Evolutionary conservation across 2,329 filamentous ascomycete species (phyloP), one percentile per base, ranked within the genome.

Genomic region (Teratosphaeriaceae sp.): DNA sequence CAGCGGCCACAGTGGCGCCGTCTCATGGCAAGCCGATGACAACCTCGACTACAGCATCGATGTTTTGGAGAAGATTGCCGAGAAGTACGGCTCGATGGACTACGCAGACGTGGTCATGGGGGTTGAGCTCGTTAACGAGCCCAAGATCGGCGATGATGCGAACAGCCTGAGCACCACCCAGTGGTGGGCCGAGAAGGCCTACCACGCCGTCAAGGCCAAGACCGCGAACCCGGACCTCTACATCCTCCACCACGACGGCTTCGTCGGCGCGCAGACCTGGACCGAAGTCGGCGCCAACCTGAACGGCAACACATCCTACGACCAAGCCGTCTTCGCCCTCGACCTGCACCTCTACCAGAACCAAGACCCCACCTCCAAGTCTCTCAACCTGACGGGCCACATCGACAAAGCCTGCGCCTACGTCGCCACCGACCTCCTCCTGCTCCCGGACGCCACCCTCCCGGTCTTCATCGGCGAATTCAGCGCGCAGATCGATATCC

Each of bases 331-430:
- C 26, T 68, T 71, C 42, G 66, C 63, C 27, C 51, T 71, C 31
- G 68, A 70, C 42, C 64, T 61, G 0, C 69, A 70, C 42, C 64
- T 70, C 38, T 71, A 70, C 49, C 68, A 71, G 51, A 65, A 71
- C 46, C 65, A 66, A 45, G 62, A 58, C 4, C 47, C 58, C 3
- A 55, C 42, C 3, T 63, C 69, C 47, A 60, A 63, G 8, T 42
- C 48, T 3, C 59, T 66, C 29, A 65, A 58, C 9, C 66, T 69
- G 27, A 59, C 56, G 9, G 48, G 64, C 19, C 69, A 72, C 49
- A 62, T 71, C 26, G 49, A 54, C 34, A 62, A 61, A 30, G 68
- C 67, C n/a, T 72, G 69, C 49, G 52, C 53, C 5, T 60, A 61
- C 46, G 40, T 46, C 8, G 50, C 47, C n/a, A 53, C 60, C 12